A percentile compares a stretch with the other conserved stretches of the same genome.
These are phyloP conservation scores for Barnettozyma sp. DNA, from an alignment of 805 yeast species.

Conservation along the genomic window DNA sequence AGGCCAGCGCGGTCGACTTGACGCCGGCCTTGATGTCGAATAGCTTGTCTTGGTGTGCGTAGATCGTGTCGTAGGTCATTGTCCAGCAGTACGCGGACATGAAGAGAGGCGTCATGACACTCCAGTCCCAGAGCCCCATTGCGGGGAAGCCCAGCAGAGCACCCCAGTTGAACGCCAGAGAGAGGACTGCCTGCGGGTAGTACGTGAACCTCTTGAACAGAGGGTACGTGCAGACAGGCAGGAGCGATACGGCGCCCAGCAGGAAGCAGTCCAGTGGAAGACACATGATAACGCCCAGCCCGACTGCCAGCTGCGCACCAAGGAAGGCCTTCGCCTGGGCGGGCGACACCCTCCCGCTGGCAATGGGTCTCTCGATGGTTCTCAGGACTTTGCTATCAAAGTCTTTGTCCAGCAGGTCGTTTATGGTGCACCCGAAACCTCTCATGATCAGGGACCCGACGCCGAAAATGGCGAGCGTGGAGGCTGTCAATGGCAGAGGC, in stretches of 20 bases:
- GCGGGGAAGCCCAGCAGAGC: slow-evolving; percentile 93
- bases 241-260: slow-evolving; percentile 74
- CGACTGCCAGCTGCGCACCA: slow-evolving; percentile 67
- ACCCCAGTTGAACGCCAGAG: slow-evolving; percentile 91
- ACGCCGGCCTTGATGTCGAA: slow-evolving; percentile 89
- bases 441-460: slow-evolving; percentile 88
- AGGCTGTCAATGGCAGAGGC: slow-evolving; percentile 52
- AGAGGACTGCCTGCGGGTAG: slow-evolving; percentile 82
- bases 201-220: slow-evolving; percentile 90
- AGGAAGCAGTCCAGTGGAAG: slow-evolving; percentile 78
- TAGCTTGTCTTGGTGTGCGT: slow-evolving; percentile 94
- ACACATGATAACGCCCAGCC: slow-evolving; percentile 61
- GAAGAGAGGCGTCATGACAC: slow-evolving; percentile 73
- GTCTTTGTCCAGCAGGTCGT: slow-evolving; percentile 80
- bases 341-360: slow-evolving; percentile 73
- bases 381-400: slow-evolving; percentile 82
- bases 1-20: slow-evolving; percentile 89
- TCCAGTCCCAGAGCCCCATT: slow-evolving; percentile 74
- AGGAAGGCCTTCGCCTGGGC: slow-evolving; percentile 65
- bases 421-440: slow-evolving; percentile 96
- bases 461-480: slow-evolving; percentile 64
- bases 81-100: slow-evolving; percentile 83
- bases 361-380: slow-evolving; percentile 87
- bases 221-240: slow-evolving; percentile 82
- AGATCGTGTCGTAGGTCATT: slow-evolving; percentile 91